Base-by-base conservation (phyloP, 2,329 filamentous ascomycete genomes). In the Alternaria sp. region DNA sequence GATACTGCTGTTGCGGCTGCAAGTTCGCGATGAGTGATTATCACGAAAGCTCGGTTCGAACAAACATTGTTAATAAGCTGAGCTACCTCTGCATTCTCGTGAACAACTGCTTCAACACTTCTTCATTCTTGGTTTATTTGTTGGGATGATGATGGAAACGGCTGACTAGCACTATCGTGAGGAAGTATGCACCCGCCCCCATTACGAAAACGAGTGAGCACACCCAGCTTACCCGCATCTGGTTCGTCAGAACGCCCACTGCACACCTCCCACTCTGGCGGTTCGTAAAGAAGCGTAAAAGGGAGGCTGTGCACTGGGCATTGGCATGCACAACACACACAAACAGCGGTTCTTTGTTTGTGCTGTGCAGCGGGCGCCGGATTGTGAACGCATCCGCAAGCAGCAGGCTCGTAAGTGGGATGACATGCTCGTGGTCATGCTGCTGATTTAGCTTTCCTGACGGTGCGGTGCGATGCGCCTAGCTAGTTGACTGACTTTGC, bases 271-370 rank as follows among this genome's bases (percentile, higher is more conserved):
- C 51, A 36, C 17, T 12, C 28, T 40, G 25, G 54, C 57, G 57
- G 19, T 52, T 52, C 49, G 49, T 36, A 40, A 36, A 52, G 32
- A 40, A 40, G 36, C 44, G 52, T 26, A 47, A 57, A 43, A 30
- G 60, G 50, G 58, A 68, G 67, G 69, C 63, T 63, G 69, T 64
- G 68, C 40, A 59, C 59, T 57, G 61, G 58, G 61, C 61, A 57
- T 25, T 40, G 58, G 61, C 61, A 65, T 55, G 59, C 58, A 67
- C 54, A 58, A 58, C 59, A 52, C 30, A 28, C 32, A 7, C 49
- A 40, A 40, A 17, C 36, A 40, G 32, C 32, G 15, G 32, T 40
- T 40, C 49, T 36, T 54, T 47, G 36, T 54, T 44, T 58, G 51
- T 56, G 58, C 30, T 56, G 51, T 61, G 58, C 58, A 61, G 58